Evolutionary conservation across 352 stramenopile genomes (phyloP), one percentile per base, ranked within the genome.

Genomic region (Bremia lactucae): DNA sequence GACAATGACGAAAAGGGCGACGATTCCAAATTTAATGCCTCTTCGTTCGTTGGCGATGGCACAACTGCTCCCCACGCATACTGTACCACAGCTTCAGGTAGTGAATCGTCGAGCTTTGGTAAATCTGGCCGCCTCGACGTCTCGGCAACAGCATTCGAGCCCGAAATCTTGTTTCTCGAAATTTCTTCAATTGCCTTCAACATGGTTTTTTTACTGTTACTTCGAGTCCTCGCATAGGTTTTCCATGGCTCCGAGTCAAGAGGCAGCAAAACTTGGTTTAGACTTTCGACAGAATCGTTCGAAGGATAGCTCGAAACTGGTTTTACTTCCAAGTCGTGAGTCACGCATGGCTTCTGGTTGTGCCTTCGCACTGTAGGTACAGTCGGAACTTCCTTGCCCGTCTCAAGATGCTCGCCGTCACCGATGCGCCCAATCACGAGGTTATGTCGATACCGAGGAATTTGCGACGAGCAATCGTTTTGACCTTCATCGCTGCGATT

Each of bases 1-100:
- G 55, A 25, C 15, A 44, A 49, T 13, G 55, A 65, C n/a, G 56
- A 55, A 4, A 42, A 47, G 5, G 56, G 46, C 15, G 46, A 58
- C 19, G 56, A 52, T 43, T 42, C 61, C 11, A 51, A 13, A 16
- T 50, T 16, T 2, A 31, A 33, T 18, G 28, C 11, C 5, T 31
- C 31, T 10, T 48, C 21, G 20, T 42, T 62, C 2, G 22, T 46
- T 29, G 58, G 58, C 19, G 52, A 63, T 14, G 37, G 39, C 39
- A 67, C 48, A 9, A 55, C 20, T 2, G 28, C 52, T 33, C 53
- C 48, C 58, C 58, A 67, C 28, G 58, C 58, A 13, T 55, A 63
- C 38, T 67, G 40, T 41, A 63, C 53, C 31, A 60, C 58, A 43
- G 52, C 57, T 34, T 62, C 48, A 22, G 57, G 57, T 16, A 59